phyloP scores from a whole-genome alignment of 108 stramenopile genomes.

The Pseudonitzschia multiseries region DNA sequence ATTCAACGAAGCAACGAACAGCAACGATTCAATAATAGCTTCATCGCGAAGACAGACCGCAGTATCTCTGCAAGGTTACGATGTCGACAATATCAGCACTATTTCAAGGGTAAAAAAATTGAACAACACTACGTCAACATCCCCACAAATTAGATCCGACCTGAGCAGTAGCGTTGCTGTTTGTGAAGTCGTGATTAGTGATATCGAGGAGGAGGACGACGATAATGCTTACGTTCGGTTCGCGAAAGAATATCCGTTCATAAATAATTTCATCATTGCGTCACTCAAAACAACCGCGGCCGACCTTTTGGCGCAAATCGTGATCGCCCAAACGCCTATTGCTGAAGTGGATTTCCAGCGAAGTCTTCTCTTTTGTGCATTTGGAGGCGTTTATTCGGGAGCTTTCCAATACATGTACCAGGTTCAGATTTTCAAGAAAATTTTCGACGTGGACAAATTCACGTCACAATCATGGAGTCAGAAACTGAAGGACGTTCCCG shows the following conservation, averaged over 20 bases:
- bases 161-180: too few species aligned
- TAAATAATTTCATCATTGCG: conserved; percentile 58
- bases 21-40: background rate
- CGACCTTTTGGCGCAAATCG: conserved; percentile 53
- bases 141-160: background rate
- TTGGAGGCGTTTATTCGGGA: conserved; percentile 59
- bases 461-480: conserved; percentile 51
- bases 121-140: background rate
- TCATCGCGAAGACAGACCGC: background rate
- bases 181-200: background rate
- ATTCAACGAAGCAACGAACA: too few species aligned
- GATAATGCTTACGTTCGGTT: conserved; percentile 11
- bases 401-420: conserved; percentile 76
- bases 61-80: background rate
- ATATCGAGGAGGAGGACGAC: background rate
- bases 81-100: background rate
- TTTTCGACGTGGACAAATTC: conserved; percentile 67
- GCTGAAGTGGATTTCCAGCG: conserved; percentile 49
- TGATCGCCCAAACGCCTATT: conserved; percentile 51
- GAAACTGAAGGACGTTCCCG: conserved; percentile 51
- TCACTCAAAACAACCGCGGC: conserved; percentile 55
- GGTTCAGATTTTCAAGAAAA: conserved; percentile 62
- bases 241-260: conserved; percentile 36
- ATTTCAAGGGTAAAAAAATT: background rate
- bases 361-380: conserved; percentile 48